Conservation (phyloP, 2,329 filamentous ascomycete genomes). For the Biscogniauxia sp. region DNA sequence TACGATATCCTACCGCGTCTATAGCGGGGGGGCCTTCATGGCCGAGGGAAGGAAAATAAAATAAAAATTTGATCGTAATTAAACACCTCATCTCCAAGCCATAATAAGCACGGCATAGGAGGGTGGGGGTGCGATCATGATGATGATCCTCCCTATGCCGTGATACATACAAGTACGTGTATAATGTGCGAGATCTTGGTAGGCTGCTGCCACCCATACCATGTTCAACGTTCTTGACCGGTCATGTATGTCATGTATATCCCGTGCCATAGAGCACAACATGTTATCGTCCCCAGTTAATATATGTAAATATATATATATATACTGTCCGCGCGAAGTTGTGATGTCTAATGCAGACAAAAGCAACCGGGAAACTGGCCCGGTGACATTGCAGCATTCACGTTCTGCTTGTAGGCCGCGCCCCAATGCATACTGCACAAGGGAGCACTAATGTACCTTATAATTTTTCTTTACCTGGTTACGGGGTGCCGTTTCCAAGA, state of each 20-base stretch:
- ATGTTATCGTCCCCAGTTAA: background rate
- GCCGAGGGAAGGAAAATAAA: background rate
- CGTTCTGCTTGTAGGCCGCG: background rate
- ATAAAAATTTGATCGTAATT: background rate
- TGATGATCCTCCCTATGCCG: background rate
- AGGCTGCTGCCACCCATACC: background rate
- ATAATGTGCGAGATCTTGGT: background rate
- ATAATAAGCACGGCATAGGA: background rate
- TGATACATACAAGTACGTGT: background rate
- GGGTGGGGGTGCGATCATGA: background rate
- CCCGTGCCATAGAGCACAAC: background rate
- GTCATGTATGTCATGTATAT: background rate
- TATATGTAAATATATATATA: background rate
- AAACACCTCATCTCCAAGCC: background rate
- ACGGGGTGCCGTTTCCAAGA: background rate
- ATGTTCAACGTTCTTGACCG: background rate
- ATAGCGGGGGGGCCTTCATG: background rate
- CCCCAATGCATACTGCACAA: background rate
- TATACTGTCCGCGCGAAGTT: background rate
- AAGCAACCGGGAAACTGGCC: background rate
- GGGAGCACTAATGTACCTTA: background rate
- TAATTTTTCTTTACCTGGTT: background rate
- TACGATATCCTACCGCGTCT: no score
- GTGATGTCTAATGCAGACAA: background rate
- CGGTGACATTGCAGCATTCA: background rate